Conservation (phyloP, 2,329 filamentous ascomycete species). For the Gnomoniopsis smithogilvyi region DNA sequence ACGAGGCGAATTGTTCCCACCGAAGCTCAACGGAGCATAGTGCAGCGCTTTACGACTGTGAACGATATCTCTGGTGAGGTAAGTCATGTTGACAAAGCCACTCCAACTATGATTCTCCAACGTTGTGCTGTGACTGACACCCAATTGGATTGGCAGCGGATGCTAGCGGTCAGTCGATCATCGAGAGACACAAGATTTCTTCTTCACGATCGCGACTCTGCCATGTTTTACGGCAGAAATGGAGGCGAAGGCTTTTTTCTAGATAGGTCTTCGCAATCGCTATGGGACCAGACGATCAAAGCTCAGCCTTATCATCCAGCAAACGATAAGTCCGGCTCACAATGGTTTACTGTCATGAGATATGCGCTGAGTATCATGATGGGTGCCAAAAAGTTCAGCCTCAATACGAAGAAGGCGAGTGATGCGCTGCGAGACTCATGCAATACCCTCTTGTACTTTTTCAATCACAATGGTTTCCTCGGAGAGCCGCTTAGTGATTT, state of each 20-base stretch:
- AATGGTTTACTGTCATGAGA: background rate
- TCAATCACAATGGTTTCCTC: background rate
- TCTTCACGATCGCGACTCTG: background rate
- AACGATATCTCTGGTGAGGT: background rate
- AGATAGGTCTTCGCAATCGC: background rate
- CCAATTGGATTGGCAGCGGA: background rate
- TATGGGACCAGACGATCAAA: background rate
- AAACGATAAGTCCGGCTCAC: background rate
- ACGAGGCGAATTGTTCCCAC: background rate
- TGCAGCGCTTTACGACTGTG: constrained; percentile 3
- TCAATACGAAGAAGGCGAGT: background rate
- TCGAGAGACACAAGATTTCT: background rate
- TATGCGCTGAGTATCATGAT: background rate
- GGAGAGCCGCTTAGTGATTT: background rate
- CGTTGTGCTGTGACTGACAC: background rate
- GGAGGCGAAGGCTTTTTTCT: background rate
- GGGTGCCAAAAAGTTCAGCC: background rate
- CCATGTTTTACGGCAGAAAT: background rate
- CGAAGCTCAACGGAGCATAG: background rate
- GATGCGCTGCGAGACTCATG: background rate
- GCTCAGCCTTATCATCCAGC: background rate
- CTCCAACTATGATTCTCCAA: background rate
- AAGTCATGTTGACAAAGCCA: background rate
- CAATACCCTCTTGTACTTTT: background rate
- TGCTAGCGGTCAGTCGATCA: background rate